Evolutionary conservation across 257 asterid species (phyloP).

Genomic region (Solanum clarkiae): DNA sequence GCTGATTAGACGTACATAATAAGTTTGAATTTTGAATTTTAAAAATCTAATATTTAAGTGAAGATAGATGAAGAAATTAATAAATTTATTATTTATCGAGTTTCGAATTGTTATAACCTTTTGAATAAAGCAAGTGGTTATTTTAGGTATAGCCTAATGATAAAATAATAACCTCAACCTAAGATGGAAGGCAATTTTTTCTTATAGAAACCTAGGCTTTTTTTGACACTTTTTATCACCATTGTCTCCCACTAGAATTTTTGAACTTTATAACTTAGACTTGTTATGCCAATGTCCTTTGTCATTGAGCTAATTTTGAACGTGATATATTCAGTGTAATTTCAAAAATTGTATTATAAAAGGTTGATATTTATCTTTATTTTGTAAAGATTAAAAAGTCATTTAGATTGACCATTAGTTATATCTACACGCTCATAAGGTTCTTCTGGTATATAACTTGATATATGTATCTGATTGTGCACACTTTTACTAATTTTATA

Average conservation of each 20-base stretch:
- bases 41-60: neutral
- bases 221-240: neutral
- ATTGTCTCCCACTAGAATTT: neutral
- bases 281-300: neutral
- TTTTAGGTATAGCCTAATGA: neutral
- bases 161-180: neutral
- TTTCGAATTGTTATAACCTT: neutral
- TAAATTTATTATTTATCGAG: neutral
- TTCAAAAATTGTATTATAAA: no score
- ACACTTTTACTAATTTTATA: no score
- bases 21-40: neutral
- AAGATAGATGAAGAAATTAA: neutral
- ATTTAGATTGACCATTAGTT: no score
- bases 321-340: no score
- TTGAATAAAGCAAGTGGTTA: neutral
- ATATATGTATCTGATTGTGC: neutral
- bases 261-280: neutral
- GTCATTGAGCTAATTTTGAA: neutral
- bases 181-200: neutral
- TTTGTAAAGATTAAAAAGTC: no score
- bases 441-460: neutral
- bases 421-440: no score
- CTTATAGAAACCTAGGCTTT: neutral
- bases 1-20: neutral
- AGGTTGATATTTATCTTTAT: no score